These are phyloP conservation scores for Sporothrix pallida DNA, from an alignment of 2,329 filamentous ascomycete genomes.

Conservation along the genomic window DNA sequence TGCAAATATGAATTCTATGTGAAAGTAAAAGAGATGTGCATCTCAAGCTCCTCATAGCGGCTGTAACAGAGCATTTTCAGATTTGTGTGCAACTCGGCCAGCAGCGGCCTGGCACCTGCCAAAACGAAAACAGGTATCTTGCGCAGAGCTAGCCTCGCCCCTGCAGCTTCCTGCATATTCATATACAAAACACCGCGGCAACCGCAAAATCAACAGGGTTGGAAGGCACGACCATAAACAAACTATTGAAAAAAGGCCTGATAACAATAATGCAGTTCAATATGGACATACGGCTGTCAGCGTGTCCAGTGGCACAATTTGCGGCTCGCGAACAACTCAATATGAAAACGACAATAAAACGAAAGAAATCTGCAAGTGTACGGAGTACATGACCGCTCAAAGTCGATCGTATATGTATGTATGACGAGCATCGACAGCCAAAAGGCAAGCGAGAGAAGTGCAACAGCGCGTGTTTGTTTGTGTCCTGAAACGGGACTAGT, in stretches of 20 bases:
- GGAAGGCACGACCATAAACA: not conserved
- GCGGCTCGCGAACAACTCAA: not conserved
- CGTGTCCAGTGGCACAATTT: slow-evolving; percentile 23
- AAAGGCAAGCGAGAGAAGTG: not conserved
- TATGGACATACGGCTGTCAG: not conserved
- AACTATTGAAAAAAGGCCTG: not conserved
- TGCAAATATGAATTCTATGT: too few species aligned
- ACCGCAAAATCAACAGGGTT: slow-evolving; percentile 6
- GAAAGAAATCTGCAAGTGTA: not conserved
- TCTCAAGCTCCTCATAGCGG: too few species aligned
- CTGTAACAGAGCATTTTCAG: not conserved
- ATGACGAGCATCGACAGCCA: slow-evolving; percentile 7
- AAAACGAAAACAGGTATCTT: slow-evolving; percentile 11
- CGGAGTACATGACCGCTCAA: not conserved
- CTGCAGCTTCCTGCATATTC: slow-evolving; percentile 24
- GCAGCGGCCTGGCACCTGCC: slow-evolving; percentile 22
- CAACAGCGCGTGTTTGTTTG: slow-evolving; percentile 26
- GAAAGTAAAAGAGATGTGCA: too few species aligned
- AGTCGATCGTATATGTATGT: not conserved
- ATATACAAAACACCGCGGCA: slow-evolving; percentile 17
- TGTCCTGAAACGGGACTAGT: slow-evolving; percentile 29
- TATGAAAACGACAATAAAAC: not conserved
- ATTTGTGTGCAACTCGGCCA: slow-evolving; percentile 15
- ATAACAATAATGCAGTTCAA: not conserved
- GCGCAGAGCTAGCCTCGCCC: slow-evolving; percentile 16